These are phyloP conservation scores for Globisporangium cylindrosporum DNA, from an alignment of 352 stramenopile genomes.

Conservation along the genomic window DNA sequence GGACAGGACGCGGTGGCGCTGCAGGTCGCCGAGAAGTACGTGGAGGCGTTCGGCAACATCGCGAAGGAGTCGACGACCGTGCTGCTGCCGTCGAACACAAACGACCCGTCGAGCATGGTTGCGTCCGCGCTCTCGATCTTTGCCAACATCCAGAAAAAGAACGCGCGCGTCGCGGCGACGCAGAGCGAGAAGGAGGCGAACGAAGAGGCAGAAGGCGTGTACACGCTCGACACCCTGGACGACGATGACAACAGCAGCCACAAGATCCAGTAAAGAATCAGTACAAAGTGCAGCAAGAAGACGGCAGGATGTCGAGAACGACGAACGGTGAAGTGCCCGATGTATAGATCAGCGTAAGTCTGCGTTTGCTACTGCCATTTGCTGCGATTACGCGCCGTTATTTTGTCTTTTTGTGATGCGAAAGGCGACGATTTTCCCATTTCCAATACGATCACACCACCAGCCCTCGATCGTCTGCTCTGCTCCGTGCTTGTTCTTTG, in stretches of 20 bases:
- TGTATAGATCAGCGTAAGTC: neutral
- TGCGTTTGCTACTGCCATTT: neutral
- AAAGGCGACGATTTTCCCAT: neutral
- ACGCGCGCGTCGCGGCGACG: conserved; percentile 25
- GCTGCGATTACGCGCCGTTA: neutral
- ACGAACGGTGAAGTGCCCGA: neutral
- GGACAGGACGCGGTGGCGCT: conserved; percentile 82
- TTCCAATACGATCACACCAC: neutral
- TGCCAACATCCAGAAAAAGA: conserved; percentile 85
- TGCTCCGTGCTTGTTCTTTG: neutral
- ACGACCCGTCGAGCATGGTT: conserved; percentile 88
- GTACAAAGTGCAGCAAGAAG: neutral
- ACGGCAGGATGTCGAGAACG: neutral
- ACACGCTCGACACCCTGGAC: conserved; percentile 66
- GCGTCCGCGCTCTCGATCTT: conserved; percentile 88
- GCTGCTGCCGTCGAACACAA: conserved; percentile 74
- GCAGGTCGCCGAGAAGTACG: conserved; percentile 90
- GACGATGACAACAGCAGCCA: conserved; percentile 23
- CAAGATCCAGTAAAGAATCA: conserved; percentile 10
- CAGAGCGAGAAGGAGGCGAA: conserved; percentile 22
- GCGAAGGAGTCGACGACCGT: conserved; percentile 89
- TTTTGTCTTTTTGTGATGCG: neutral
- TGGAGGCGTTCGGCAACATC: conserved; percentile 89
- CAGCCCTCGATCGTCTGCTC: neutral
- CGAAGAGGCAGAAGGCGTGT: conserved; percentile 24